Base-by-base conservation (phyloP, 2,329 filamentous ascomycete species). In the Penicillium sp. region DNA sequence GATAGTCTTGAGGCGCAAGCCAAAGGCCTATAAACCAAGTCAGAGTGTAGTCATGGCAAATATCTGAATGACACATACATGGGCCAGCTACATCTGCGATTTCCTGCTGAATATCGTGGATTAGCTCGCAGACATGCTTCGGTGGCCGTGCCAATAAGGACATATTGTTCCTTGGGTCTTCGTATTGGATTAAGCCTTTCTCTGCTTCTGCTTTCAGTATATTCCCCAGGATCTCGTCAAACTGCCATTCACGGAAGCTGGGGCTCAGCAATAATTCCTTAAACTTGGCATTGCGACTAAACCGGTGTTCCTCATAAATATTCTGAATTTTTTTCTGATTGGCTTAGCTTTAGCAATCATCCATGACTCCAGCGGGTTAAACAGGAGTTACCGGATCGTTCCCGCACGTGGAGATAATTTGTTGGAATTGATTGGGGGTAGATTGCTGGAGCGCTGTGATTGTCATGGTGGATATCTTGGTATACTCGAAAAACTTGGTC, bases 91-190 rank as follows among this genome's bases (percentile, higher is more conserved):
- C 82, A 21, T 80, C 76, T 55, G 81, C 79, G 48, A 96, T 78
- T 66, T 85, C 82, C 49, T 81, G 73, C 74, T 97, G 93, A 29
- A 97, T 76, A 55, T 83, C 82, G 2, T 78, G 75, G 3, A 93
- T 85, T 57, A 98, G 76, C 21, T 82, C 76, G 46, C 88, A 80
- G 19, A 97, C 80, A 64, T 88, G 85, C 46, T 84, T 76, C 0
- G 93, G 90, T 16, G 93, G 93, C 7, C 93, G 82, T 3, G 90
- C 91, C 91, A 92, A 97, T 69, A 97, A 87, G 0, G 92, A 90
- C 11, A 97, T 80, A 70, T 93, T 96, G 68, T 96, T 83, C 42
- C 93, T 82, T 43, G 85, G 84, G 71, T 98, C 93, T 51, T 80
- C 73, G 70, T 89, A 96, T 1, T 84, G 85, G 1, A 87, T 87